These are phyloP conservation scores for Periconia digitata DNA, from an alignment of 2,329 filamentous ascomycete species.

Conservation along the genomic window DNA sequence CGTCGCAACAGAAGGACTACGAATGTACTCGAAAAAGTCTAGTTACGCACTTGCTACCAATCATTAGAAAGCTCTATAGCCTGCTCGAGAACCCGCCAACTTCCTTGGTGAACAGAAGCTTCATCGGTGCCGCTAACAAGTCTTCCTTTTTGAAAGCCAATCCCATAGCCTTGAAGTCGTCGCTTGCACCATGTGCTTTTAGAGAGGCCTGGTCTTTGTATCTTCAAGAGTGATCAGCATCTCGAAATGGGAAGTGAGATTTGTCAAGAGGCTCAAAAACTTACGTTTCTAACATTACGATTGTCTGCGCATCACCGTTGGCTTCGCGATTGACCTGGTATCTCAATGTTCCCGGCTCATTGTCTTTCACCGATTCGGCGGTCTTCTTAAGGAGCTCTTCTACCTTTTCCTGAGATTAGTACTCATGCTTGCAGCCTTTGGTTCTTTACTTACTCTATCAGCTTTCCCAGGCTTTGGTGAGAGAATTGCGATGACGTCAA, in stretches of 20 bases:
- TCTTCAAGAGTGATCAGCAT: slow-evolving; percentile 12
- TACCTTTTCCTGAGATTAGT: slow-evolving; percentile 21
- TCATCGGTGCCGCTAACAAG: slow-evolving; percentile 30
- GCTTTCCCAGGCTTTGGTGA: slow-evolving; percentile 34
- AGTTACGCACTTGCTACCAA: not conserved
- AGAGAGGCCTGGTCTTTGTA: slow-evolving; percentile 35
- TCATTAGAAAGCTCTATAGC: slow-evolving; percentile 2
- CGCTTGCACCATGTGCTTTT: slow-evolving; percentile 25
- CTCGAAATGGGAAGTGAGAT: not conserved
- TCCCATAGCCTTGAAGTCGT: slow-evolving; percentile 24
- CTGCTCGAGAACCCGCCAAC: slow-evolving; percentile 26
- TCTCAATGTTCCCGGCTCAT: slow-evolving; percentile 36
- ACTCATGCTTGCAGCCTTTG: not conserved
- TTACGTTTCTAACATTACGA: slow-evolving; percentile 39
- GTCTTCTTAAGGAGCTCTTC: slow-evolving; percentile 29
- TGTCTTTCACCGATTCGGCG: slow-evolving; percentile 28
- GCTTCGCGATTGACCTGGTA: slow-evolving; percentile 36
- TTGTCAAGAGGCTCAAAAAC: too few relatives aligned
- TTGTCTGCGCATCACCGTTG: slow-evolving; percentile 26
- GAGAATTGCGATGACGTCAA: slow-evolving; percentile 35
- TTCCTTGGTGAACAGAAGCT: slow-evolving; percentile 30
- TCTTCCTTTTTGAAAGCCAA: slow-evolving; percentile 30
- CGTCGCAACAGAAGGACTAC: too few relatives aligned
- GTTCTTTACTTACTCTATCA: slow-evolving; percentile 23
- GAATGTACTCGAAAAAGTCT: not conserved